A percentile compares a stretch with the other conserved stretches of the same genome.
phyloP scores from a whole-genome alignment of 176 grass and related monocot species.

The Aegilops tauschii region DNA sequence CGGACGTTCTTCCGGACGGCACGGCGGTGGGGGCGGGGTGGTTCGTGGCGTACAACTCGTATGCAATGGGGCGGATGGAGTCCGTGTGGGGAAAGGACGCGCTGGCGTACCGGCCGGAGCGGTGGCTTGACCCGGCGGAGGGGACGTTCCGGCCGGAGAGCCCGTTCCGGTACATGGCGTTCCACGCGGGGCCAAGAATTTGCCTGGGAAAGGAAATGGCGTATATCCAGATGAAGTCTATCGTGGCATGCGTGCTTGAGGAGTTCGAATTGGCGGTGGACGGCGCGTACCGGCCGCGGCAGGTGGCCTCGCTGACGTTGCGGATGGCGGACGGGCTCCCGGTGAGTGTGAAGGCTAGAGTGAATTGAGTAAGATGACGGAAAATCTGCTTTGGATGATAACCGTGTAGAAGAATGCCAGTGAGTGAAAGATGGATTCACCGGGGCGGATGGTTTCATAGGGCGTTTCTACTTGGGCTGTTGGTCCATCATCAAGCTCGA shows the following conservation, averaged over 20 bases:
- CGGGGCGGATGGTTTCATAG: too few relatives aligned
- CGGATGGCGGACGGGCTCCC: background rate
- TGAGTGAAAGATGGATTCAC: too few relatives aligned
- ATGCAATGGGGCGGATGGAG: constrained; percentile 60
- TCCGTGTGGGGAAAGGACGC: constrained; percentile 50
- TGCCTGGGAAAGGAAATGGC: background rate
- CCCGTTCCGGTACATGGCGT: constrained; percentile 50
- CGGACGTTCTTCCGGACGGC: constrained; percentile 71
- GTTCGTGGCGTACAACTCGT: constrained; percentile 53
- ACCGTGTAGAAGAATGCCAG: too few relatives aligned
- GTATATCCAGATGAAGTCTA: background rate
- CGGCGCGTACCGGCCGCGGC: background rate
- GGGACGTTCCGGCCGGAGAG: constrained; percentile 51
- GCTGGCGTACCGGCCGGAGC: constrained; percentile 50
- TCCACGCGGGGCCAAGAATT: background rate
- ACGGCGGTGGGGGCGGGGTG: constrained; percentile 42
- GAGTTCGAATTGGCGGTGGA: background rate
- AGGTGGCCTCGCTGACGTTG: background rate
- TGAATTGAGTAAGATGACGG: background rate
- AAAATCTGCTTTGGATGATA: too few relatives aligned
- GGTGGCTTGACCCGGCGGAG: constrained; percentile 50
- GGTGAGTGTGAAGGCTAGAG: background rate
- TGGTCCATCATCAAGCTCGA: too few relatives aligned
- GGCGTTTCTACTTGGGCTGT: too few relatives aligned
- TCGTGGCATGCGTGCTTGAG: background rate